Percentiles rank a stretch among this genome's conserved stretches.
Evolutionary conservation across 2,329 filamentous ascomycete genomes (phyloP).

Genomic region (Botrytis deweyae): DNA sequence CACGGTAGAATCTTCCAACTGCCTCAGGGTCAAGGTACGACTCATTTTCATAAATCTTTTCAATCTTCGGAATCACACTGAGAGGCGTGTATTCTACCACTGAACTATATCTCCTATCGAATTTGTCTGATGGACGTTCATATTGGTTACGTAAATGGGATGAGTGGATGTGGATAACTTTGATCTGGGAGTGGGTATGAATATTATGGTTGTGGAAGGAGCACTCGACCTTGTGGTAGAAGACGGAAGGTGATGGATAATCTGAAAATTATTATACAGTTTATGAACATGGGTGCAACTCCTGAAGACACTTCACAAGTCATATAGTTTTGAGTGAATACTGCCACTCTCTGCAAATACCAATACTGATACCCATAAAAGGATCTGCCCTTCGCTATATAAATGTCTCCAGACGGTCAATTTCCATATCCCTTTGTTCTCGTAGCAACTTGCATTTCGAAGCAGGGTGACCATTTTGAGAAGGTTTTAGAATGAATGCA

Average conservation of each 20-base stretch:
- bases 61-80: background rate
- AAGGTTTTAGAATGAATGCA: background rate
- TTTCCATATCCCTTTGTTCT: background rate
- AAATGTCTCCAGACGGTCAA: rapidly evolving
- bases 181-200: background rate
- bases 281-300: too few species aligned
- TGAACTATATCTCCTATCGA: background rate
- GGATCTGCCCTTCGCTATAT: background rate
- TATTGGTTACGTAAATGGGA: rapidly evolving
- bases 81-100: background rate
- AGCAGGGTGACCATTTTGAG: background rate
- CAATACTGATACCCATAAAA: rapidly evolving
- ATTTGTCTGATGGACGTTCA: background rate
- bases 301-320: background rate
- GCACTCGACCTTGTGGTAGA: background rate
- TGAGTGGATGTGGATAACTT: background rate
- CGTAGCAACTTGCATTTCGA: background rate
- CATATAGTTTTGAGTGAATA: background rate
- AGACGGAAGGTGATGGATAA: background rate
- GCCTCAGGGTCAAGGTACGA: background rate
- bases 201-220: background rate
- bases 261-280: background rate
- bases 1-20: background rate
- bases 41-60: background rate
- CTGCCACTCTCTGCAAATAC: too few species aligned